Evolutionary conservation across 352 stramenopile genomes (phyloP), one percentile per base, ranked within the genome.

Genomic region (Phytophthora pseudosyringae): DNA sequence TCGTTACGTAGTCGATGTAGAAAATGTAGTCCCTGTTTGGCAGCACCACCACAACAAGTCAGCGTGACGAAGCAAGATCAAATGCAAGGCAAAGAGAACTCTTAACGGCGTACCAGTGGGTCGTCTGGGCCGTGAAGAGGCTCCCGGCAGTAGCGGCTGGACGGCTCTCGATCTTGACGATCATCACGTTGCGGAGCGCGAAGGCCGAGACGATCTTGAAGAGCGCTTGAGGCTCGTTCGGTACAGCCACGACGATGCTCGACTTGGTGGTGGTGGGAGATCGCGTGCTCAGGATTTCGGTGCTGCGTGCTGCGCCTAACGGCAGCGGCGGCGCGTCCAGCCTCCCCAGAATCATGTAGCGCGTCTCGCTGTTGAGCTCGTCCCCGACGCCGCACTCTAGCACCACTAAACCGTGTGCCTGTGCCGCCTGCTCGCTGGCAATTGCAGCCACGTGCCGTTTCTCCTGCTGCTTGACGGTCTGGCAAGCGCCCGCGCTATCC

Each of bases 91-190:
- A 39, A n/a, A 38, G 1, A n/a, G 21, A 21, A 21, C 21, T 13
- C 28, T n/a, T 36, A 8, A 7, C 26, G 33, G 31, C 64, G 55
- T 60, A 86, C 79, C 79, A 92, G 52, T 92, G 81, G 46, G 85
- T 85, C 3, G 80, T 92, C 59, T 89, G 79, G 15, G 80, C 81
- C 8, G 75, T 80, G 35, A 91, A 91, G 10, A 89, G 62, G 8
- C 67, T 78, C 8, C 74, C 76, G 0, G 81, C 83, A 12, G 81
- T 92, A 40, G 83, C 77, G 1, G 83, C 83, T 7, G 83, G 83
- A n/a, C 83, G 81, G 35, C 81, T 90, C 57, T 92, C 81, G n/a
- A 92, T 92, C 78, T 92, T 90, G 64, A 90, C 80, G 38, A 92
- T 89, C 67, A 84, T 87, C 25, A 92, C 50, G 44, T 92, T 90